Percentiles rank a stretch among this genome's conserved stretches.
Evolutionary conservation across 2,329 filamentous ascomycete species (phyloP).

Genomic region (Cladosporium halotolerans): DNA sequence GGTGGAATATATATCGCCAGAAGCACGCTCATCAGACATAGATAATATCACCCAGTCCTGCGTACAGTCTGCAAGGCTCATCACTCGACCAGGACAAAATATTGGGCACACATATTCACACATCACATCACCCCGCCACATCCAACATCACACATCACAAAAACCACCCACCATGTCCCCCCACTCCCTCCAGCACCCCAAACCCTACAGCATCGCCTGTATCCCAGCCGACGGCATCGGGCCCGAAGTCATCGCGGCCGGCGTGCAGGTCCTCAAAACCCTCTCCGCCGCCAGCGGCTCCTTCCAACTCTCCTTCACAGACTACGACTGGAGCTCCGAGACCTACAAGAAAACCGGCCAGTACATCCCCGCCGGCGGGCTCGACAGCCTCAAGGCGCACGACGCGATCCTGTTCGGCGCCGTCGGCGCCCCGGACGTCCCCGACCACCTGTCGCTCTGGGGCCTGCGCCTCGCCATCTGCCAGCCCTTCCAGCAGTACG

Average conservation of each 20-base stretch:
- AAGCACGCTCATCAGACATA: no score
- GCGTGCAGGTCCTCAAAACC: conserved; percentile 55
- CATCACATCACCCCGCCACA: not conserved
- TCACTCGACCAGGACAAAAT: no score
- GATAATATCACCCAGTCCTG: no score
- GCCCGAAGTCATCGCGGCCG: conserved; percentile 59
- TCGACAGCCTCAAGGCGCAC: conserved; percentile 52
- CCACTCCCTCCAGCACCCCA: conserved; percentile 27
- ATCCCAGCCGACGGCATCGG: conserved; percentile 67
- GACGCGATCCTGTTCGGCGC: conserved; percentile 65
- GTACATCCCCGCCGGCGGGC: conserved; percentile 57
- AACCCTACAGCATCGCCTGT: conserved; percentile 49
- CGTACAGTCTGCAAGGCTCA: no score
- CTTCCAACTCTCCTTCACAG: conserved; percentile 55
- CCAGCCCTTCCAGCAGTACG: conserved; percentile 51
- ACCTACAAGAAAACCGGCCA: conserved; percentile 60
- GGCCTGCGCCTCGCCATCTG: conserved; percentile 51
- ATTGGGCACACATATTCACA: not conserved
- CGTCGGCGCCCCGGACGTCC: conserved; percentile 52
- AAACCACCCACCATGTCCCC: conserved; percentile 18
- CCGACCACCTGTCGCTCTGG: conserved; percentile 51
- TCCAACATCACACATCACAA: not conserved
- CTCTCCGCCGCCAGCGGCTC: conserved; percentile 46
- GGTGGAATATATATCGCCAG: no score
- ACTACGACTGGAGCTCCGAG: conserved; percentile 62